Conservation (phyloP, 371 early-diverging fungal species). For the Apophysomyces ossiformis region DNA sequence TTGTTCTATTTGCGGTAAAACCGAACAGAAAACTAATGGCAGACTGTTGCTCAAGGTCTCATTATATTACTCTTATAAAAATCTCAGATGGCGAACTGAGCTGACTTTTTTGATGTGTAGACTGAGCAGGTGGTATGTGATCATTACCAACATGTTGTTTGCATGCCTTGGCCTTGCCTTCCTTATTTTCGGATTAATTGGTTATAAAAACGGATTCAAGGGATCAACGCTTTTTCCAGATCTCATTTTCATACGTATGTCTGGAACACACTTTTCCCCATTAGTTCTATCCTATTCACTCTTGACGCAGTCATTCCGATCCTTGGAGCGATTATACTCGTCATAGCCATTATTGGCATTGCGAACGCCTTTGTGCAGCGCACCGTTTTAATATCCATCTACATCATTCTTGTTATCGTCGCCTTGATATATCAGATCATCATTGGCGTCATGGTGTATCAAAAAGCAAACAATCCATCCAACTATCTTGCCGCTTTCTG, state of each 20-base stretch:
- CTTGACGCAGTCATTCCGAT: slow-evolving; percentile 31
- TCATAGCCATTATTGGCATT: slow-evolving; percentile 45
- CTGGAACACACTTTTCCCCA: neutral
- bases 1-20: neutral
- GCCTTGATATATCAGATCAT: slow-evolving; percentile 45
- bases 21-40: neutral
- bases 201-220: slow-evolving; percentile 37
- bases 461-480: slow-evolving; percentile 38
- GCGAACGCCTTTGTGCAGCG: slow-evolving; percentile 36
- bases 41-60: slow-evolving; percentile 5
- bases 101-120: slow-evolving; percentile 22
- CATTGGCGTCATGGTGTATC: slow-evolving; percentile 48
- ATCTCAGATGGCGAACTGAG: slow-evolving; percentile 2
- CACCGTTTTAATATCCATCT: slow-evolving; percentile 31
- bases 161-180: slow-evolving; percentile 49
- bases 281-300: neutral
- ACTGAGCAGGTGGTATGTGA: slow-evolving; percentile 51
- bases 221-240: slow-evolving; percentile 48
- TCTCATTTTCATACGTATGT: slow-evolving; percentile 42
- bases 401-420: slow-evolving; percentile 42
- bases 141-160: slow-evolving; percentile 48
- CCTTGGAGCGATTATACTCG: slow-evolving; percentile 44
- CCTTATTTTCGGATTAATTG: slow-evolving; percentile 49
- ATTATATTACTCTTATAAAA: neutral
- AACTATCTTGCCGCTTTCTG: slow-evolving; percentile 40